phyloP scores from a whole-genome alignment of 345 rosid genomes.

The Syzygium jambos region DNA sequence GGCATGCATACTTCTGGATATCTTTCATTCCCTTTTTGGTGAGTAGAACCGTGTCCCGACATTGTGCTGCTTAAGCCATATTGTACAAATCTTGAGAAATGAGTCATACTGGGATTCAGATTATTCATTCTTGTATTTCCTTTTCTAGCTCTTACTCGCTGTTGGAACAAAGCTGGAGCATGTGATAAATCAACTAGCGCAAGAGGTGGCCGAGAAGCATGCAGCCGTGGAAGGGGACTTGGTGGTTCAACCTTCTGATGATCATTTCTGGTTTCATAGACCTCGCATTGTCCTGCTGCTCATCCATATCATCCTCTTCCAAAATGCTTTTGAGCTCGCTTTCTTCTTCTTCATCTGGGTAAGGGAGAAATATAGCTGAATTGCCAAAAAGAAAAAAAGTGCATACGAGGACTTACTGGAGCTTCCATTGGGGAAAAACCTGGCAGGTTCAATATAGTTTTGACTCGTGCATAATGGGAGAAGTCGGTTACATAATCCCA shows the following conservation, averaged over 20 bases:
- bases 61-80: not conserved
- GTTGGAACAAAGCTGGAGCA: constrained; percentile 79
- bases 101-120: not conserved
- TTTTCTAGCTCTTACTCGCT: constrained; percentile 51
- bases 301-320: constrained; percentile 74
- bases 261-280: constrained; percentile 58
- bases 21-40: constrained; percentile 66
- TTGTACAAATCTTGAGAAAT: not conserved
- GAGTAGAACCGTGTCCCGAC: constrained; percentile 12
- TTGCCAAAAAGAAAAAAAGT: not conserved
- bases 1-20: constrained; percentile 79
- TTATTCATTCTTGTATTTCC: not conserved
- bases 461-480: constrained; percentile 79
- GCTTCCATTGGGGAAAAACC: not conserved
- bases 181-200: constrained; percentile 56
- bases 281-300: constrained; percentile 52
- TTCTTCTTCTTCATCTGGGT: constrained; percentile 78
- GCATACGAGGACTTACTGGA: not conserved
- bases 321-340: constrained; percentile 78
- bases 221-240: constrained; percentile 57
- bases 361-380: not conserved
- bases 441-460: constrained; percentile 61
- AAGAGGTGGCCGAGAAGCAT: constrained; percentile 71
- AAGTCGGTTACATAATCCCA: constrained; percentile 36
- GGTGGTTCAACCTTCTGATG: constrained; percentile 74